Evolutionary conservation across 352 stramenopile genomes (phyloP).

Genomic region (Phytophthora tentaculata): DNA sequence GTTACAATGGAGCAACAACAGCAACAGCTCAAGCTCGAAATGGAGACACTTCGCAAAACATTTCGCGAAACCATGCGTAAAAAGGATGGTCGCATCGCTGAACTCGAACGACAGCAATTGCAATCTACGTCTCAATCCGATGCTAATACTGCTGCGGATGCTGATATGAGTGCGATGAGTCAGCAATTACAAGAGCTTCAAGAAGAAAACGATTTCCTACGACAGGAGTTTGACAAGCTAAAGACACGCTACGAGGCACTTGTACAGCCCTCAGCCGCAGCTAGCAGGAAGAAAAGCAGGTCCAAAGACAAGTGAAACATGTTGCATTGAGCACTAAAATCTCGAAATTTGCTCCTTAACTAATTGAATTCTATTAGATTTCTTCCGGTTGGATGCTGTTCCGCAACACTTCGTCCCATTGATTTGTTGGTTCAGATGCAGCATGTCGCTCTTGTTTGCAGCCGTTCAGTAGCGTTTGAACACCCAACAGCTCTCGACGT

Average conservation of each 20-base stretch:
- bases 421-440: constrained; percentile 14
- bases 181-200: constrained; percentile 61
- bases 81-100: constrained; percentile 72
- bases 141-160: neutral
- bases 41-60: constrained; percentile 52
- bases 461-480: constrained; percentile 54
- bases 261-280: constrained; percentile 3
- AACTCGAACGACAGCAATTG: constrained; percentile 41
- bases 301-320: constrained; percentile 9
- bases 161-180: constrained; percentile 17
- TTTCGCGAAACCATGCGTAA: constrained; percentile 58
- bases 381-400: constrained; percentile 37
- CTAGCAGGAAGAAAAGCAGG: constrained; percentile 15
- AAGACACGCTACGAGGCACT: constrained; percentile 65
- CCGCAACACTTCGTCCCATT: constrained; percentile 28
- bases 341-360: too few species aligned
- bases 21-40: constrained; percentile 34
- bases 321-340: too few species aligned
- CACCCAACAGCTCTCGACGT: constrained; percentile 52
- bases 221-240: constrained; percentile 71
- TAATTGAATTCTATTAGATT: too few species aligned
- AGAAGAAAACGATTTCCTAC: constrained; percentile 73
- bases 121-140: constrained; percentile 6
- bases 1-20: constrained; percentile 33
- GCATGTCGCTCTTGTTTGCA: constrained; percentile 30